These are phyloP conservation scores for Suillus luteus DNA, from an alignment of 768 basidiomycete species.

Conservation along the genomic window DNA sequence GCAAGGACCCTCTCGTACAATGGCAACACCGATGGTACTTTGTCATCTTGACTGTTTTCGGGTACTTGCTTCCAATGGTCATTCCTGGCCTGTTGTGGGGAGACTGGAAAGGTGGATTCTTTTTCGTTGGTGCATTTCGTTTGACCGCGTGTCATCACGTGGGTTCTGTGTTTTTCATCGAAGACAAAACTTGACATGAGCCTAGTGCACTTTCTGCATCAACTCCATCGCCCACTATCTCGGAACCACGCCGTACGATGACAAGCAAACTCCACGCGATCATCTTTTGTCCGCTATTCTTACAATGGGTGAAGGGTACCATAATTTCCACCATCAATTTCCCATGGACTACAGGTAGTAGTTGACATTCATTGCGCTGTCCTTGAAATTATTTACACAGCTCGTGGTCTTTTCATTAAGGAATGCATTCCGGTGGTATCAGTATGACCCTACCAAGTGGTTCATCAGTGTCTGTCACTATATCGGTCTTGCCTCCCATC, in stretches of 20 bases:
- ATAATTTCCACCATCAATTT: slow-evolving; percentile 86
- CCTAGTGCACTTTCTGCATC: slow-evolving; percentile 84
- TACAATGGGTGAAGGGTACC: slow-evolving; percentile 72
- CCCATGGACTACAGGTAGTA: slow-evolving; percentile 62
- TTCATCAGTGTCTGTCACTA: slow-evolving; percentile 71
- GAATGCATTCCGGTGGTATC: slow-evolving; percentile 76
- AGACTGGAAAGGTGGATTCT: slow-evolving; percentile 79
- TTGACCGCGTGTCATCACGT: slow-evolving; percentile 82
- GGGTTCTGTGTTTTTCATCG: slow-evolving; percentile 32
- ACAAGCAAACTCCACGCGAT: slow-evolving; percentile 75
- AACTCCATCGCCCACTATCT: slow-evolving; percentile 89
- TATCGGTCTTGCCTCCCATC: slow-evolving; percentile 73
- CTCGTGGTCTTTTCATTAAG: slow-evolving; percentile 31
- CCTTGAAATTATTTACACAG: slow-evolving; percentile 14
- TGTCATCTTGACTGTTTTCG: slow-evolving; percentile 60
- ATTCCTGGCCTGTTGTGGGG: slow-evolving; percentile 73
- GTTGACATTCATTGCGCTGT: neutral
- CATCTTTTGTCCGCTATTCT: slow-evolving; percentile 80
- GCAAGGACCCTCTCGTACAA: slow-evolving; percentile 65
- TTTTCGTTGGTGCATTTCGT: slow-evolving; percentile 70
- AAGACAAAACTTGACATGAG: slow-evolving; percentile 12
- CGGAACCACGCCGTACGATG: slow-evolving; percentile 80
- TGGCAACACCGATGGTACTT: slow-evolving; percentile 83
- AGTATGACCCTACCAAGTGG: slow-evolving; percentile 73
- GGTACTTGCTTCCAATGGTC: slow-evolving; percentile 64